Evolutionary conservation across 164 flowering plant species (phyloP), one percentile per base, ranked within the genome.

Genomic region (Santalum album): DNA sequence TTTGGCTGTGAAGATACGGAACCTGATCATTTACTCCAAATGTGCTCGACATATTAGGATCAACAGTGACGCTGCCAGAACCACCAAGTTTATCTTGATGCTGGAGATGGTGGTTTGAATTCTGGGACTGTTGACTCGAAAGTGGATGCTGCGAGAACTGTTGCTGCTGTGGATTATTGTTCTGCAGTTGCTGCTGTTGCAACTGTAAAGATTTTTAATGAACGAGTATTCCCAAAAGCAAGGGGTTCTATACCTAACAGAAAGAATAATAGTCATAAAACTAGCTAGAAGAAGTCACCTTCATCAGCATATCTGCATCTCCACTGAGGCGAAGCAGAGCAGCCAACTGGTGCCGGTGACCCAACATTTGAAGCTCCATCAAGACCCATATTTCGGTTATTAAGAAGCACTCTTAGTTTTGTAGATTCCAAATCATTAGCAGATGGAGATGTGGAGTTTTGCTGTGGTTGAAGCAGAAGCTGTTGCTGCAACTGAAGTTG

Each of bases 21-120:
- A 73, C 81, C 78, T 77, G 78, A 51, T 77, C 74, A 59, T 70
- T 72, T 54, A 64, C 77, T 22, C 61, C 76, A 25, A 61, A 69
- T 2, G 69, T 38, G 25, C 71, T 74, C 12, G 75, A 62, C 60
- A 56, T 61, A 65, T 67, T 69, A 59, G 68, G 75, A 58, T 77
- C 79, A 19, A 51, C 49, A 1, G 52, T 53, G 21, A 67, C 49
- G 58, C 69, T 57, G 16, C 75, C 49, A 21, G 66, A 24, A 44
- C 69, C 76, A 36, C 46, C 60, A 29, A 61, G 43, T 68, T 70
- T 72, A 53, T 74, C 78, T 40, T 57, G 74, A 56, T 69, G 75
- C 43, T 63, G 69, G 14, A 56, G 55, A 6, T 35, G 56, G n/a
- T 38, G 58, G 34, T 57, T 68, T 15, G 75, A 64, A 57, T 46